A percentile compares a stretch with the other conserved stretches of the same genome.
Evolutionary conservation across 495 filamentous ascomycete species (phyloP).

Genomic region (Talaromyces thailandensis): DNA sequence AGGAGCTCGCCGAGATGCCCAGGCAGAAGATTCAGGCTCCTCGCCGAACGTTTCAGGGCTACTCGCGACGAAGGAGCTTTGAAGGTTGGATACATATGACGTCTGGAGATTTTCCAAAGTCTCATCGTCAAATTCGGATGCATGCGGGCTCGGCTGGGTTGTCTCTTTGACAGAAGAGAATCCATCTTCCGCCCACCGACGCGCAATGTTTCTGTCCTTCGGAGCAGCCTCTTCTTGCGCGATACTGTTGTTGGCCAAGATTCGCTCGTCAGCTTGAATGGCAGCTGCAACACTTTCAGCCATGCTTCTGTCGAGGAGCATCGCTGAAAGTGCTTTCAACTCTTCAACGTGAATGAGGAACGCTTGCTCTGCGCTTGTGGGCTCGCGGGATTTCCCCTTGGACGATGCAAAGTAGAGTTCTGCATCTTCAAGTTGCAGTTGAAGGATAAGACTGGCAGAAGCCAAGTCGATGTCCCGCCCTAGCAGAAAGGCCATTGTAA

Average conservation of each 20-base stretch:
- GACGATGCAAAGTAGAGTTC: neutral
- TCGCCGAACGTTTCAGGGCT: neutral
- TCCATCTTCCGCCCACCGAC: neutral
- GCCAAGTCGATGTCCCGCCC: neutral
- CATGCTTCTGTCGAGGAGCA: neutral
- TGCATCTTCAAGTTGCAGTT: neutral
- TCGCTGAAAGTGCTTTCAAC: neutral
- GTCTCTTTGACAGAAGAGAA: neutral
- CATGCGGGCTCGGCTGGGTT: neutral
- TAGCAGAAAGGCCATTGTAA: neutral
- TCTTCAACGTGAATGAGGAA: slow-evolving; percentile 10
- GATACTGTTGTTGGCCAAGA: neutral
- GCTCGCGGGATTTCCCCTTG: neutral
- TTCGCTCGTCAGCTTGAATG: neutral
- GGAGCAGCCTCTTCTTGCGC: neutral
- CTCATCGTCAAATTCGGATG: neutral
- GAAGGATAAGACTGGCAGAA: neutral
- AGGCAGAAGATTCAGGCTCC: neutral
- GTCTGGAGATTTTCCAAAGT: neutral
- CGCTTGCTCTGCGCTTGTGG: slow-evolving; percentile 11
- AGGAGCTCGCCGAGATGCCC: neutral
- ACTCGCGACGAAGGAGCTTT: neutral
- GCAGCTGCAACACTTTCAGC: neutral
- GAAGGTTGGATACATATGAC: neutral
- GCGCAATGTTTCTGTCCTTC: slow-evolving; percentile 1